Conservation (phyloP, 2,329 filamentous ascomycete genomes). For the Triangularia setosa region DNA sequence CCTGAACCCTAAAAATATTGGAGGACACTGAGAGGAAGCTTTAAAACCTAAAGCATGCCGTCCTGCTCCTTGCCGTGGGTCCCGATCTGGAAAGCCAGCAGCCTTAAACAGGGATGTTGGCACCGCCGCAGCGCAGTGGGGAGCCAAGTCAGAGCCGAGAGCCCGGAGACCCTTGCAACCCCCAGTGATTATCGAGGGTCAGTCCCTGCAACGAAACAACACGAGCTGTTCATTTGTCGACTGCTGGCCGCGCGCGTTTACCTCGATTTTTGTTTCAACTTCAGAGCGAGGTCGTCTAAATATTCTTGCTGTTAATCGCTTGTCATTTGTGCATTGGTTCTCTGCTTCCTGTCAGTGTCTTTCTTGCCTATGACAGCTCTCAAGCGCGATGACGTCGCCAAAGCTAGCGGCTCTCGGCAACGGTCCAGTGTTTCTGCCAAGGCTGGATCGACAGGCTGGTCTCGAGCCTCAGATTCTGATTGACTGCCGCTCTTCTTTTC, state of each 20-base stretch:
- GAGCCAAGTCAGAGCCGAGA: background rate
- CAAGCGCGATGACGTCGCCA: background rate
- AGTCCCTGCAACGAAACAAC: background rate
- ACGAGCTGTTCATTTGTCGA: background rate
- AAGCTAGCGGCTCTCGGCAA: slow-evolving; percentile 2
- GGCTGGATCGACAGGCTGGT: slow-evolving; percentile 6
- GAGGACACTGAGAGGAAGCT: background rate
- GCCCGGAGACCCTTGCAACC: slow-evolving; percentile 11
- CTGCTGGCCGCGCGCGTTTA: slow-evolving; percentile 2
- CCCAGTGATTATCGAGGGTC: slow-evolving; percentile 6
- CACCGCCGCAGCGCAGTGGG: slow-evolving; percentile 19
- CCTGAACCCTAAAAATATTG: background rate
- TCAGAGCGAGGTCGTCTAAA: background rate
- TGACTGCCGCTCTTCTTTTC: background rate
- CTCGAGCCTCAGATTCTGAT: background rate
- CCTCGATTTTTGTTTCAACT: slow-evolving; percentile 3
- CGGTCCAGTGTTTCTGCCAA: slow-evolving; percentile 1
- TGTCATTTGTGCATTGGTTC: background rate
- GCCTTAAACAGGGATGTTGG: slow-evolving; percentile 12
- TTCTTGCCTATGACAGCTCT: background rate
- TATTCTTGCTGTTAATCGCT: background rate
- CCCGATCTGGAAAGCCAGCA: background rate
- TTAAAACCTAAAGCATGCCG: background rate
- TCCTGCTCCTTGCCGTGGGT: background rate
- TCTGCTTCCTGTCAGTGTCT: background rate